These are phyloP conservation scores for Lolium rigidum DNA, from an alignment of 176 grass and related monocot genomes.

Conservation along the genomic window DNA sequence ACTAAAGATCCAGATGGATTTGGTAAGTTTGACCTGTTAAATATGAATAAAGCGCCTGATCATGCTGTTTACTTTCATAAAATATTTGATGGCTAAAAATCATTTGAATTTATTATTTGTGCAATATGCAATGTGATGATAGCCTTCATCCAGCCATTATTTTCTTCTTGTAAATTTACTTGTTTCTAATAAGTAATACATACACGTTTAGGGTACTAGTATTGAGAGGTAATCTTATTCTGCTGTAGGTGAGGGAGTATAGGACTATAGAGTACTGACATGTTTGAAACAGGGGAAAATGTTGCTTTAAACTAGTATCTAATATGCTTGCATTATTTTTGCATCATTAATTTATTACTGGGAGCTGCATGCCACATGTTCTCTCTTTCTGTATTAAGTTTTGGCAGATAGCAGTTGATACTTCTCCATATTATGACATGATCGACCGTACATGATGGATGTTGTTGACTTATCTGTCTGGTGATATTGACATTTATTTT, in stretches of 20 bases:
- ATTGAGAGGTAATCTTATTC: slow-evolving; percentile 7
- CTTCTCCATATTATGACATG: background rate
- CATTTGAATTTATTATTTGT: slow-evolving; percentile 7
- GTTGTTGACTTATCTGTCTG: background rate
- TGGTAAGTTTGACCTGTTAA: slow-evolving; percentile 62
- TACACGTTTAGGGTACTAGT: background rate
- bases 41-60: slow-evolving; percentile 3
- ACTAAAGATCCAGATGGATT: slow-evolving; percentile 88
- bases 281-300: background rate
- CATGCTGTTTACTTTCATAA: background rate
- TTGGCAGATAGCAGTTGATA: background rate
- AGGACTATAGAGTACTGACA: background rate
- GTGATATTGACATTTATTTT: background rate
- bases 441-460: background rate
- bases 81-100: background rate
- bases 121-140: background rate
- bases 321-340: slow-evolving; percentile 14
- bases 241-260: slow-evolving; percentile 18
- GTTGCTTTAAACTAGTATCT: background rate
- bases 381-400: slow-evolving; percentile 3
- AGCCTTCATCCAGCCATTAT: background rate
- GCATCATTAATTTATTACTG: slow-evolving; percentile 21
- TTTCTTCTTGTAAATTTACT: slow-evolving; percentile 6
- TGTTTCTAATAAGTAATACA: background rate
- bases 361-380: background rate